Conservation (phyloP, 371 early-diverging fungal genomes). For the Cokeromyces recurvatus region DNA sequence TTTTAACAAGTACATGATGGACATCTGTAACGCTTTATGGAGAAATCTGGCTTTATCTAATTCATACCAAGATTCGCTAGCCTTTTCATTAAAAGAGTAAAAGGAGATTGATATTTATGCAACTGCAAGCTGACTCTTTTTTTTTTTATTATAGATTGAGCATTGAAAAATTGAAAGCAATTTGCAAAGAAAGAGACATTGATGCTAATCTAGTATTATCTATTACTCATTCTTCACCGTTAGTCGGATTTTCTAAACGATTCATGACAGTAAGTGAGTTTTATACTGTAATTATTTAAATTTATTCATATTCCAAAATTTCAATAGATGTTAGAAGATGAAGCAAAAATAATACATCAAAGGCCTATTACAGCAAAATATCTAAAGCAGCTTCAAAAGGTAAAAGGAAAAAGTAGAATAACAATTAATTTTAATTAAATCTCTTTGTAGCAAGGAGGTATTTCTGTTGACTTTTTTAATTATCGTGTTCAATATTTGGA, state of each 20-base stretch:
- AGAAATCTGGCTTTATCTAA: slow-evolving; percentile 39
- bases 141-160: neutral
- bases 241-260: slow-evolving; percentile 41
- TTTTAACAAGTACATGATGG: slow-evolving; percentile 57
- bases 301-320: neutral
- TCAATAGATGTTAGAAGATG: slow-evolving; percentile 1
- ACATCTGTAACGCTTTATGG: slow-evolving; percentile 56
- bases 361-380: slow-evolving; percentile 20
- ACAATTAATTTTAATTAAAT: neutral
- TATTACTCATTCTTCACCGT: slow-evolving; percentile 41
- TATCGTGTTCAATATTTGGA: slow-evolving; percentile 49
- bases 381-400: slow-evolving; percentile 20
- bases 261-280: slow-evolving; percentile 29
- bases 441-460: slow-evolving; percentile 28
- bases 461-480: slow-evolving; percentile 35
- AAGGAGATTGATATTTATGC: no score
- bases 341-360: slow-evolving; percentile 4
- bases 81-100: slow-evolving; percentile 44
- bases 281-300: neutral
- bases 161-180: slow-evolving; percentile 5
- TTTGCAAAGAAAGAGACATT: slow-evolving; percentile 30
- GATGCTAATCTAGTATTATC: slow-evolving; percentile 33
- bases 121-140: neutral
- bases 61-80: slow-evolving; percentile 26
- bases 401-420: slow-evolving; percentile 10